Evolutionary conservation across 2,329 filamentous ascomycete genomes (phyloP), one percentile per base, ranked within the genome.

Genomic region (Alternaria hordeiaustralica): DNA sequence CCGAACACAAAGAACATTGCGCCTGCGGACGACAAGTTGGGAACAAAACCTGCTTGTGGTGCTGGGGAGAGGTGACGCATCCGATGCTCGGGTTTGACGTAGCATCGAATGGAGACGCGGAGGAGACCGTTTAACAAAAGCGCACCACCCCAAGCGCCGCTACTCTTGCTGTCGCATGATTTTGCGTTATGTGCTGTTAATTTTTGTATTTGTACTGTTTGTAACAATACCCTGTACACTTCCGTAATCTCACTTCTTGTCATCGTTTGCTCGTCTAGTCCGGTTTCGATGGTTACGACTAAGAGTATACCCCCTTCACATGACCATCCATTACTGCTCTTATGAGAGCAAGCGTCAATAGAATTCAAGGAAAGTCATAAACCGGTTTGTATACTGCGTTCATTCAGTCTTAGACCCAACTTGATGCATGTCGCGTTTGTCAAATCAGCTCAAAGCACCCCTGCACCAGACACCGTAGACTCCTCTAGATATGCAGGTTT

Each of bases 11-110:
- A 9, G 25, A 46, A 12, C 55, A 51, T 5, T 69, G 66, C 36
- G 21, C 28, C n/a, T 71, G 68, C 41, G 69, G 64, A 25, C 45
- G 43, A 45, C 18, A 49, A n/a, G 11, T 43, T 9, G 59, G 57
- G 6, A 57, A 26, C 43, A 53, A 63, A n/a, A 20, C 65, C 5
- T 71, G 69, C 33, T 51, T 70, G 15, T 72, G 70, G 70, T 72
- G 70, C 23, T 49, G 43, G 21, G 69, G 69, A 20, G 54, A 64
- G 12, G 64, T 71, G 20, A 21, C 41, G 10, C 60, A 55, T 28
- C 21, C 53, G 6, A 55, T 55, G 49, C 43, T 53, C 13, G 43
- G 21, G 18, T 11, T 20, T 15, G 23, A 46, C 20, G 28, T 18
- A 12, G 30, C 25, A 36, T 33, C 7, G 28, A 53, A 53, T 28